Evolutionary conservation across 345 rosid genomes (phyloP), one percentile per base, ranked within the genome.

Genomic region (Trapa incisa): DNA sequence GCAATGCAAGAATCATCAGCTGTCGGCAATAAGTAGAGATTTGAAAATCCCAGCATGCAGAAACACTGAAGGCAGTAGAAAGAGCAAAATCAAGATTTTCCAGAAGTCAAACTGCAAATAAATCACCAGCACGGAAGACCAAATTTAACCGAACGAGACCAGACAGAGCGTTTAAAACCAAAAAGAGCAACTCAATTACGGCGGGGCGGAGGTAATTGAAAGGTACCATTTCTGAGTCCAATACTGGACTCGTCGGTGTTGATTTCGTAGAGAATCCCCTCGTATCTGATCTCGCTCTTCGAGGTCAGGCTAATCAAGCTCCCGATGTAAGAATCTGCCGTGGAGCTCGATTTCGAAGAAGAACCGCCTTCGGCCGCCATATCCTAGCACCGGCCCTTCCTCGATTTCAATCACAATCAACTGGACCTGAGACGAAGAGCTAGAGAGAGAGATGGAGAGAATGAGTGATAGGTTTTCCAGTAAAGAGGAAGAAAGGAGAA

Each of bases 241-340:
- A 93, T 93, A 71, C 94, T 93, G 80, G 98, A 93, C 77, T 90
- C 98, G 8, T 93, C 94, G 3, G 98, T 83, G 79, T 87, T 88
- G 79, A 93, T 90, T 66, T 89, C 88, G 83, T 84, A 90, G 16
- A 93, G 94, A 70, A 90, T 73, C n/a, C 98, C 97, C 78, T 92
- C 98, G 71, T 93, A 93, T 81, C 96, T 85, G 87, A 92, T 89
- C 84, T 92, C 96, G 72, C 96, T 86, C 85, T 92, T 92, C 8
- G 98, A 92, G 14, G 96, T 92, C 84, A 92, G 79, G 79, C 96
- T 92, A 41, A 89, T 92, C 85, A 88, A 83, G 87, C 98, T 92
- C 69, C 98, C 98, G 33, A 92, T 79, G 81, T 92, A 92, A n/a
- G 98, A 87, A 76, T 92, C 98, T 42, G 91, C 93, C 65, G 89